Evolutionary conservation across 495 filamentous ascomycete species (phyloP), one percentile per base, ranked within the genome.

Genomic region (Endocarpon pusillum): DNA sequence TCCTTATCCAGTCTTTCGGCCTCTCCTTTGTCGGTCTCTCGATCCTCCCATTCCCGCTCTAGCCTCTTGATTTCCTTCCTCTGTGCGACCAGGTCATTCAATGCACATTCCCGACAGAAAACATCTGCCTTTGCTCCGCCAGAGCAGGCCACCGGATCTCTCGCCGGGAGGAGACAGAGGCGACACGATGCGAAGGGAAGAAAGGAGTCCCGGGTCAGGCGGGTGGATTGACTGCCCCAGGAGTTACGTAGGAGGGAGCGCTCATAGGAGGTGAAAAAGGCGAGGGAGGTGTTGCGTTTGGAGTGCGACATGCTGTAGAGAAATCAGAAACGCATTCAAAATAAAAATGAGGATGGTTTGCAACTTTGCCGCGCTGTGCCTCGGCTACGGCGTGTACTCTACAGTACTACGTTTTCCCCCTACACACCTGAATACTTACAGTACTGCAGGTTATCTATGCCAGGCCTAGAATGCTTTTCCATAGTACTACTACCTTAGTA

Each of bases 31-130:
- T 68, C 61, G 27, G 83, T 73, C 22, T 58, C 55, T 28, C 60
- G 53, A n/a, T n/a, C n/a, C 48, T 82, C 81, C 27, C 64, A 56
- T 27, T 73, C 66, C 37, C 68, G 71, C 47, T 85, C 82, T 10
- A 78, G 42, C 0, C 89, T 67, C 48, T 87, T 91, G 45, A 96
- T 92, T 52, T 94, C 91, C 55, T 89, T 81, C 40, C 81, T 70
- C 55, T 97, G 89, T 6, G 82, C 69, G 1, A 97, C 66, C 26
- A 97, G 73, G 49, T 94, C 93, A 45, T 59, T 81, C 19, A 94
- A 72, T 7, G 86, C 85, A 57, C 89, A 97, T 54, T 97, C 89
- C 38, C 84, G 71, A 48, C 89, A 97, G 58, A 96, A 96, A n/a
- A 97, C 66, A 51, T 96, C 85, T 32, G 87, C 89, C 39, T 79